phyloP scores from a whole-genome alignment of 1,284 basidiomycete species.

The Ganoderma sinense region DNA sequence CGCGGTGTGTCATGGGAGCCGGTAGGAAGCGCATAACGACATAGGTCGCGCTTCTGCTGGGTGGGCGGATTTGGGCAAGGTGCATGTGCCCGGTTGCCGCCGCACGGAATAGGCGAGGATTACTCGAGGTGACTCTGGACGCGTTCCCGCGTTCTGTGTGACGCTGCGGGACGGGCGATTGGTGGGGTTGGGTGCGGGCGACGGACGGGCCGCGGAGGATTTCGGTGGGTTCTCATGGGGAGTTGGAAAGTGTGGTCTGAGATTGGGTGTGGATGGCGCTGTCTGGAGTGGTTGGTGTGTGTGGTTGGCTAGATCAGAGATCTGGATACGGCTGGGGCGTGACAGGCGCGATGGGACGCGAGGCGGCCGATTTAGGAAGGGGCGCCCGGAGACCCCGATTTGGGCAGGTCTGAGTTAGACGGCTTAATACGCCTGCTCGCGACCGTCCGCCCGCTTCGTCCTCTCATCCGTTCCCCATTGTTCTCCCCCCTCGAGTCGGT shows the following conservation, averaged over 20 bases:
- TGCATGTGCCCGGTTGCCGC: constrained; percentile 4
- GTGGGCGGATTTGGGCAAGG: background rate
- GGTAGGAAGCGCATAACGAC: background rate
- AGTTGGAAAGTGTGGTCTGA: background rate
- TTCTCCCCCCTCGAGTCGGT: constrained; percentile 29
- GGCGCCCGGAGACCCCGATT: constrained; percentile 3
- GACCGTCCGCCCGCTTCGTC: constrained; percentile 16
- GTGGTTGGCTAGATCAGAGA: background rate
- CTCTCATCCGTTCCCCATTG: constrained; percentile 34
- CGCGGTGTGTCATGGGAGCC: background rate
- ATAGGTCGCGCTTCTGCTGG: background rate
- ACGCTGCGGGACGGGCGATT: constrained; percentile 1
- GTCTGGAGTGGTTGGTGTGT: background rate
- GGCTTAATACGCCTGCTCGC: constrained; percentile 19
- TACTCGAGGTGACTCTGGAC: constrained; percentile 1
- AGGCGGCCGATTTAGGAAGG: constrained; percentile 16
- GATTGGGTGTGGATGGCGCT: background rate
- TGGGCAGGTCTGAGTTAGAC: constrained; percentile 16
- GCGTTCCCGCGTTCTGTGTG: constrained; percentile 8
- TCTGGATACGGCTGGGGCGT: constrained; percentile 1
- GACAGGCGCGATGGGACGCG: constrained; percentile 2
- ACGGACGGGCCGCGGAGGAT: background rate
- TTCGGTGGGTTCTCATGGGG: background rate
- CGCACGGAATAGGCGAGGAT: constrained; percentile 4
- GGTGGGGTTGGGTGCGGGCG: background rate